Conservation (phyloP, 768 basidiomycete species). For the Baorangia bicolor region DNA sequence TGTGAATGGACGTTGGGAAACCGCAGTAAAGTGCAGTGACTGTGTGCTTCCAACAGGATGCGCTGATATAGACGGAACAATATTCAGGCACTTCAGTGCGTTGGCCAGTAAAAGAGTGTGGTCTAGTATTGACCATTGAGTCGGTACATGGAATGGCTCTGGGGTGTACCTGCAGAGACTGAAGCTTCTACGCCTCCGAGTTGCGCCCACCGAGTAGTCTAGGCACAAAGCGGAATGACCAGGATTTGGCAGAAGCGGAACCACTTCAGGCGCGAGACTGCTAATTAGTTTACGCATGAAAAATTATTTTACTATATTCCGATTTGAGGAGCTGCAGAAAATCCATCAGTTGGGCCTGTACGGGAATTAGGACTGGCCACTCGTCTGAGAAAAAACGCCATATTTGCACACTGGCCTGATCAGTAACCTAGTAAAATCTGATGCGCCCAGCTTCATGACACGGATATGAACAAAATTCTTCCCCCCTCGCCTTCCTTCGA, state of each 20-base stretch:
- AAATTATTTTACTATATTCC: conserved; percentile 8
- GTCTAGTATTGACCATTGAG: neutral
- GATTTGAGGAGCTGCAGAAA: conserved; percentile 5
- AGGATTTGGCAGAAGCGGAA: conserved; percentile 1
- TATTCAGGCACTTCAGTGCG: neutral
- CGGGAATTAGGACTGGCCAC: conserved; percentile 24
- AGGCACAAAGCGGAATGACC: neutral
- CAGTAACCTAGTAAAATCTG: conserved; percentile 6
- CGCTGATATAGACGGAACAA: conserved; percentile 4
- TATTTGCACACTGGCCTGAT: conserved; percentile 8
- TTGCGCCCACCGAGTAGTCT: neutral
- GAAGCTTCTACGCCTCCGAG: conserved; percentile 3
- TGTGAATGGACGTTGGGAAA: conserved; percentile 20
- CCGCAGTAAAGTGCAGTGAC: conserved; percentile 15
- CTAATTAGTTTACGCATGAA: conserved; percentile 11
- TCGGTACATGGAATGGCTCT: neutral
- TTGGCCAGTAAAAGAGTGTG: neutral
- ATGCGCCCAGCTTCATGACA: conserved; percentile 21
- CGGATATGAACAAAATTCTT: conserved; percentile 25
- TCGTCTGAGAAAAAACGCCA: conserved; percentile 6
- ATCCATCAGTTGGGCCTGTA: conserved; percentile 1
- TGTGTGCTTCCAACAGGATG: conserved; percentile 9
- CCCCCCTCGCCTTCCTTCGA: conserved; percentile 2
- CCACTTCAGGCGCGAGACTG: conserved; percentile 7
- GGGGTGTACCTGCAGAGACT: neutral